Evolutionary conservation across 176 grass and related monocot species (phyloP).

Genomic region (Oryza punctata): DNA sequence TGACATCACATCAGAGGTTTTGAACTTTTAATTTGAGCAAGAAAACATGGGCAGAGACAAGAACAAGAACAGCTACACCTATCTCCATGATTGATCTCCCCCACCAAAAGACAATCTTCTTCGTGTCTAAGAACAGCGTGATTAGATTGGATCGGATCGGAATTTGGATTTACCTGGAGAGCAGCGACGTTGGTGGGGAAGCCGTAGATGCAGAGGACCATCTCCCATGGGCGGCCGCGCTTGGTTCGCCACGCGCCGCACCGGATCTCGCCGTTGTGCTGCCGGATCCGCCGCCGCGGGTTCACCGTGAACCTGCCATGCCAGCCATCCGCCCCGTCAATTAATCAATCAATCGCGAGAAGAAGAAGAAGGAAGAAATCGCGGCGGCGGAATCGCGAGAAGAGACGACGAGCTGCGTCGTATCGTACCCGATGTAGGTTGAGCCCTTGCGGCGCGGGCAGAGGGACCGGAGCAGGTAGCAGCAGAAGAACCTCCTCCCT

Average conservation of each 20-base stretch:
- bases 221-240: constrained; percentile 85
- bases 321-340: background rate
- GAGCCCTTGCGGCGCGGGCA: constrained; percentile 70
- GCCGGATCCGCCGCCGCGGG: constrained; percentile 80
- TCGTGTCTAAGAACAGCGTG: too few species aligned
- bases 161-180: constrained; percentile 57
- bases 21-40: background rate
- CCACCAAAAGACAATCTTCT: too few species aligned
- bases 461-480: constrained; percentile 82
- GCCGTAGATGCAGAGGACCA: constrained; percentile 90
- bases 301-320: constrained; percentile 86
- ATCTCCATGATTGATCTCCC: background rate
- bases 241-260: constrained; percentile 74
- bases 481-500: constrained; percentile 65
- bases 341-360: background rate
- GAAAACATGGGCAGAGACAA: background rate
- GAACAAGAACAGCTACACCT: background rate
- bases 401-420: background rate
- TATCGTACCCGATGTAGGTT: constrained; percentile 77
- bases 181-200: constrained; percentile 86
- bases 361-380: background rate
- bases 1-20: constrained; percentile 5
- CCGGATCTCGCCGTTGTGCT: constrained; percentile 92
- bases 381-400: background rate
- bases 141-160: too few species aligned